Conservation (phyloP, 23 red algal genomes). For the Gracilaria domingensis region DNA sequence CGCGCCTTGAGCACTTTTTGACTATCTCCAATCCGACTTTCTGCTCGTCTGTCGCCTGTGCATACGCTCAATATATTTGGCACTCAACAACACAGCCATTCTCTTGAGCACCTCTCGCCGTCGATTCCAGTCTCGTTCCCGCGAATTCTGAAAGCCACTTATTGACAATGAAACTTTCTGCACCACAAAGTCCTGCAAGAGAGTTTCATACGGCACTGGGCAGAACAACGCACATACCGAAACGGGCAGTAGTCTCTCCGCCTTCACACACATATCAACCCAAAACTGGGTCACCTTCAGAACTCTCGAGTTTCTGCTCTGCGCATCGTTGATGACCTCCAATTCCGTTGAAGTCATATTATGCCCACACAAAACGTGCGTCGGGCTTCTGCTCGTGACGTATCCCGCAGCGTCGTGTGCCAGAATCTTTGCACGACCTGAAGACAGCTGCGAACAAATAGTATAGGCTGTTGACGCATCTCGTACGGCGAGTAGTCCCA, state of each 20-base stretch:
- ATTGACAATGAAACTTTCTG: constrained; percentile 46
- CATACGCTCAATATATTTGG: constrained; percentile 45
- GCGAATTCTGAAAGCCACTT: constrained; percentile 23
- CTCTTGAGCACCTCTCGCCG: constrained; percentile 59
- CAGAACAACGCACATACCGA: constrained; percentile 31
- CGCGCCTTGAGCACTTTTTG: constrained; percentile 51
- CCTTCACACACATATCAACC: constrained; percentile 50
- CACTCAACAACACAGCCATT: constrained; percentile 41
- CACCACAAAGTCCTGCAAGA: constrained; percentile 8
- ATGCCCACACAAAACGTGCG: constrained; percentile 46
- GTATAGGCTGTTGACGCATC: background rate
- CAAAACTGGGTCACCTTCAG: constrained; percentile 52
- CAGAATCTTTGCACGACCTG: constrained; percentile 56
- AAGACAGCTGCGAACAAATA: constrained; percentile 19
- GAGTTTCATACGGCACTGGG: constrained; percentile 38
- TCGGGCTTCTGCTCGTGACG: constrained; percentile 43
- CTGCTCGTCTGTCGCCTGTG: constrained; percentile 25
- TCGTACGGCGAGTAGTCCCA: constrained; percentile 43
- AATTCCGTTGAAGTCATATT: constrained; percentile 16
- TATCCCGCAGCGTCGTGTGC: constrained; percentile 52
- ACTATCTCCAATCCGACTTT: background rate
- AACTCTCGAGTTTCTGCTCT: constrained; percentile 38
- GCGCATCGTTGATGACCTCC: constrained; percentile 22
- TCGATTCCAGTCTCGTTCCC: constrained; percentile 49
- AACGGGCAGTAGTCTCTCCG: constrained; percentile 33